phyloP scores from a whole-genome alignment of 2,329 filamentous ascomycete species.

The Fusarium buxicola region DNA sequence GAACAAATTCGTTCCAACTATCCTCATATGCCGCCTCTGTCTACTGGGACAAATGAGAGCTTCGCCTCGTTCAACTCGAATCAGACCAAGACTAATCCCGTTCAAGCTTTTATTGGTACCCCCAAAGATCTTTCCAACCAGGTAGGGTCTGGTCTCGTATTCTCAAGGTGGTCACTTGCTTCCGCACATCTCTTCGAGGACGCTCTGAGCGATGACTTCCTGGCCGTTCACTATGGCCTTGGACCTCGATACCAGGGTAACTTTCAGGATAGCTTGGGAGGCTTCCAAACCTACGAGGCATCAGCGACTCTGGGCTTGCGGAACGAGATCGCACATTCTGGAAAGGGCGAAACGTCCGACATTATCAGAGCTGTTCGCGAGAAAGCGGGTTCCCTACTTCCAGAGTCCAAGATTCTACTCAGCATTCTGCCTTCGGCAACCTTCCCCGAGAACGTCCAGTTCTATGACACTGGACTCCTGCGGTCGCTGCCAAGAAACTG shows the following conservation, averaged over 20 bases:
- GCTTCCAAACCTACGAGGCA: constrained; percentile 95
- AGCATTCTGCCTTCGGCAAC: constrained; percentile 85
- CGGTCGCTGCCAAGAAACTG: constrained; percentile 80
- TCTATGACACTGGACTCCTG: constrained; percentile 80
- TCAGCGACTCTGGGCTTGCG: constrained; percentile 90
- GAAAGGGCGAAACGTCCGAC: constrained; percentile 90
- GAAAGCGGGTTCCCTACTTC: constrained; percentile 83
- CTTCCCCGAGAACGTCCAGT: constrained; percentile 83
- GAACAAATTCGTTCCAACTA: constrained; percentile 93
- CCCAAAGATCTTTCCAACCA: constrained; percentile 86
- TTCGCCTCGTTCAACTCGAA: constrained; percentile 76
- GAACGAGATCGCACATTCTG: constrained; percentile 90
- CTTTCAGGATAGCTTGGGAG: constrained; percentile 94
- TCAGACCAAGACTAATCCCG: constrained; percentile 69
- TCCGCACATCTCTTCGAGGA: constrained; percentile 92
- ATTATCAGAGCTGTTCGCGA: constrained; percentile 89
- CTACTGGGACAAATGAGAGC: constrained; percentile 72
- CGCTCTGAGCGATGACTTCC: constrained; percentile 86
- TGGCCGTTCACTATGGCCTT: constrained; percentile 90
- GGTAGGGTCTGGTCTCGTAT: constrained; percentile 77
- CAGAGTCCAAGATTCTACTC: constrained; percentile 83
- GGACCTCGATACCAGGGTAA: constrained; percentile 94
- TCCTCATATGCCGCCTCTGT: constrained; percentile 77
- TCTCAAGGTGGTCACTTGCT: constrained; percentile 88
- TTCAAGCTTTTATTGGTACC: constrained; percentile 94